Evolutionary conservation across 768 basidiomycete genomes (phyloP).

Genomic region (Coprinellus micaceus): DNA sequence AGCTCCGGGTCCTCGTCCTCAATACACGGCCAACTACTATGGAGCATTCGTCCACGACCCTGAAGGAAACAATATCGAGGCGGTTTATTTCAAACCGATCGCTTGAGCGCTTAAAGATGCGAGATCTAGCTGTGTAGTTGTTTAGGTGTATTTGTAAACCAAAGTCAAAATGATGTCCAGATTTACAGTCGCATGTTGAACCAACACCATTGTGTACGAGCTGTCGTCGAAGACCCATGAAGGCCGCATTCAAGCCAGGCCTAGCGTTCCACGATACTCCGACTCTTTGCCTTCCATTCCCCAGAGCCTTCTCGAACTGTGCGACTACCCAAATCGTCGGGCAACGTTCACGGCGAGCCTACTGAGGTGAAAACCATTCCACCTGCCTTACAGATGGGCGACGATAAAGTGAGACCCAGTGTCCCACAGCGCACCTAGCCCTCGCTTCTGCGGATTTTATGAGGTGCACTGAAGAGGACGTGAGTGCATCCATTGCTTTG

Average conservation of each 20-base stretch:
- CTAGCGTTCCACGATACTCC: no score
- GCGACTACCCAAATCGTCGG: no score
- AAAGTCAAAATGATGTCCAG: no score
- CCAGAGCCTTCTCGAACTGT: no score
- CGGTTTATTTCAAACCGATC: constrained; percentile 5
- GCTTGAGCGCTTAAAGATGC: background rate
- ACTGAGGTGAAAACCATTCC: no score
- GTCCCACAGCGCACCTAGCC: background rate
- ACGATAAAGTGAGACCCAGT: background rate
- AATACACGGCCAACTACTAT: constrained; percentile 21
- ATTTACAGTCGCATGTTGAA: no score
- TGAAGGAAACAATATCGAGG: constrained; percentile 24
- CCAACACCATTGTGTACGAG: no score
- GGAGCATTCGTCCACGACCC: constrained; percentile 22
- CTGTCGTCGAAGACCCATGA: no score
- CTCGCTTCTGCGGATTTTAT: background rate
- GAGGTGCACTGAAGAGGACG: background rate
- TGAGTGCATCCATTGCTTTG: background rate
- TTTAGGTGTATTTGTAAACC: no score
- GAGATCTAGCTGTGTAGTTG: background rate
- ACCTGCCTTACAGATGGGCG: background rate
- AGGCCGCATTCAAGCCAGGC: no score
- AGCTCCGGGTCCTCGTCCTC: constrained; percentile 19
- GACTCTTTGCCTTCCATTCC: no score
- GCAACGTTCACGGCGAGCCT: no score